phyloP scores from a whole-genome alignment of 345 rosid species.

The Lagerstroemia speciosa region DNA sequence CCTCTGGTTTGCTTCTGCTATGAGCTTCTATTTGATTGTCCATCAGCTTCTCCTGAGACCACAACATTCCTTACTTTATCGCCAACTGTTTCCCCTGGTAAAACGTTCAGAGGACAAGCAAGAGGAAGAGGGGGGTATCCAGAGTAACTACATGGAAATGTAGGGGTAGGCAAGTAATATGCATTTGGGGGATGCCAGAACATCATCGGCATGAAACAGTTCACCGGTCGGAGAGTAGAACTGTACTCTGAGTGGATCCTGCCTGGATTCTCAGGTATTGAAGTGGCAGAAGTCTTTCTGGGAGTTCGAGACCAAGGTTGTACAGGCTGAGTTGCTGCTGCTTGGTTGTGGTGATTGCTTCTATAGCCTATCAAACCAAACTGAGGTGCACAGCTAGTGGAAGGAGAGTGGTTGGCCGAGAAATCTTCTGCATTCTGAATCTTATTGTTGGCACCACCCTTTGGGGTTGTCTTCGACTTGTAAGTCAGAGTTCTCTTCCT shows the following conservation, averaged over 20 bases:
- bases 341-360: slow-evolving; percentile 20
- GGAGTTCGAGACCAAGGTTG: too few species aligned
- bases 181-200: slow-evolving; percentile 39
- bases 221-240: slow-evolving; percentile 21
- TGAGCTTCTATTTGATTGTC: slow-evolving; percentile 25
- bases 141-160: slow-evolving; percentile 25
- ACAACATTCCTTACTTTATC: slow-evolving; percentile 13
- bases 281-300: too few species aligned
- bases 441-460: background rate
- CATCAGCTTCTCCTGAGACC: slow-evolving; percentile 18
- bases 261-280: background rate
- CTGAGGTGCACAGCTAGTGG: slow-evolving; percentile 11
- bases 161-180: slow-evolving; percentile 28
- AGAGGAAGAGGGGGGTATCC: slow-evolving; percentile 12
- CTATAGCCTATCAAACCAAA: slow-evolving; percentile 27
- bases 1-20: slow-evolving; percentile 20
- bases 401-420: slow-evolving; percentile 6
- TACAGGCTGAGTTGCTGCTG: slow-evolving; percentile 2
- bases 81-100: background rate
- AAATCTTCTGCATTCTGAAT: background rate
- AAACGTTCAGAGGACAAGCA: background rate
- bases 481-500: background rate
- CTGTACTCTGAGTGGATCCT: background rate
- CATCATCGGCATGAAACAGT: slow-evolving; percentile 41
- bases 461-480: background rate